phyloP scores from a whole-genome alignment of 805 yeast genomes.

The Nakazawaea molendinolei region DNA sequence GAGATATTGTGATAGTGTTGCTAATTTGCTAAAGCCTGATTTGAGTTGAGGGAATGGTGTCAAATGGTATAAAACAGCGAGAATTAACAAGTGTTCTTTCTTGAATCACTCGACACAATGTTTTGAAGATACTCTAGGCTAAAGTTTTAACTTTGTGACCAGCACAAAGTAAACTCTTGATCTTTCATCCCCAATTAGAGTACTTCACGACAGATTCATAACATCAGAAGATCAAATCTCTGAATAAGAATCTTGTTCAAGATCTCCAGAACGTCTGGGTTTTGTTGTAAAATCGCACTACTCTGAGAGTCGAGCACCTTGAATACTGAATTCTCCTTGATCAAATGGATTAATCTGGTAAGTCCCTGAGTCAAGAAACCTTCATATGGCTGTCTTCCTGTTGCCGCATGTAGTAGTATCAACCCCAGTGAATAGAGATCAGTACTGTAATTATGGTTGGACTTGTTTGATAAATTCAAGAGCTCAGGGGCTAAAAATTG shows the following conservation, averaged over 20 bases:
- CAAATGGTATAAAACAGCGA: too few relatives aligned
- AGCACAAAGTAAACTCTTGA: too few relatives aligned
- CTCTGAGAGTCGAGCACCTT: conserved; percentile 25
- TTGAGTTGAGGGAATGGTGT: too few relatives aligned
- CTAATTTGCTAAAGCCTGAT: too few relatives aligned
- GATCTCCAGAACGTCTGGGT: conserved; percentile 16
- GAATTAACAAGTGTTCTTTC: too few relatives aligned
- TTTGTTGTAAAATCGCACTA: conserved; percentile 16
- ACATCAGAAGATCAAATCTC: conserved; percentile 18
- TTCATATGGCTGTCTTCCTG: conserved; percentile 38
- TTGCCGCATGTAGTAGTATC: conserved; percentile 36
- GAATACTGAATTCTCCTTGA: conserved; percentile 25
- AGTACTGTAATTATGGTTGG: conserved; percentile 27
- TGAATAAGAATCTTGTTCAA: conserved; percentile 23
- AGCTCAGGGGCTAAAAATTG: conserved; percentile 44
- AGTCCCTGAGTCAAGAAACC: conserved; percentile 19
- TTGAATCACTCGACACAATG: too few relatives aligned
- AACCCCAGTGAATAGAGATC: conserved; percentile 43
- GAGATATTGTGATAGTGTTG: too few relatives aligned
- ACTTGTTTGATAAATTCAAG: conserved; percentile 17
- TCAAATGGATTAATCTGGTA: conserved; percentile 25
- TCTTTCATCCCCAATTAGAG: too few relatives aligned
- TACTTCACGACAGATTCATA: conserved; percentile 1
- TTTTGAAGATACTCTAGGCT: too few relatives aligned
- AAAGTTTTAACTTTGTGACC: too few relatives aligned